Base-by-base conservation (phyloP, 2,329 filamentous ascomycete species). In the Kalaharituber pfeilii region DNA sequence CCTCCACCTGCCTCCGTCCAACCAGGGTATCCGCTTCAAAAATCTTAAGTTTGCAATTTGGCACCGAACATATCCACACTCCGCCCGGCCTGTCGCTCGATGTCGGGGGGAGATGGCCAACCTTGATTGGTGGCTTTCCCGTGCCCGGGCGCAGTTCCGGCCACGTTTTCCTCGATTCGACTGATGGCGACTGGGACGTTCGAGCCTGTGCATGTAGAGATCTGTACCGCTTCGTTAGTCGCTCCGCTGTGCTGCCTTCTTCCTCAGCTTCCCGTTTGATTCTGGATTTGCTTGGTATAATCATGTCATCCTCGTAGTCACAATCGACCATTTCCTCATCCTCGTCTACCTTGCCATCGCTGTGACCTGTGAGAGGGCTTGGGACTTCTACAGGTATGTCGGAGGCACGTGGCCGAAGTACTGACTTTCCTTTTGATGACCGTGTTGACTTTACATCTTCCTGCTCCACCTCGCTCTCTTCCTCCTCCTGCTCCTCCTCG, bases 1-100 rank as follows among this genome's bases (percentile, higher is more conserved):
- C 15, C 28, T 57, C 57, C 2, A 60, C 49, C 28, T 30, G 18
- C 2, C n/a, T 26, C 11, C 50, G 27, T 5, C 49, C 56, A 15
- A 53, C 49, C 13, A 25, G 15, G 15, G 42, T 18, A 47, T 47
- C 42, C 5, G 15, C 42, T 22, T 47, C 24, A 11, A 22, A 47
- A 15, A 47, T 13, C 22, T 47, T 47, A 25, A 20, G 22, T 47
- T 47, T 47, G 24, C 42, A 47, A 22, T 13, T 25, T 11, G n/a
- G 18, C 15, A 47, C n/a, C 13, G 42, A 47, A 22, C 42, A 47
- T 11, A 47, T 47, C 42, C 42, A 47, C 11, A 22, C 2, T 3
- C 42, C 42, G 1, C 42, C 42, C 13, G 15, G 42, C 25, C 42
- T 15, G 24, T 2, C 13, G 22, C 42, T 47, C 13, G 42, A 22